These are phyloP conservation scores for Aspergillus sp. DNA, from an alignment of 2,329 filamentous ascomycete species.

Conservation along the genomic window DNA sequence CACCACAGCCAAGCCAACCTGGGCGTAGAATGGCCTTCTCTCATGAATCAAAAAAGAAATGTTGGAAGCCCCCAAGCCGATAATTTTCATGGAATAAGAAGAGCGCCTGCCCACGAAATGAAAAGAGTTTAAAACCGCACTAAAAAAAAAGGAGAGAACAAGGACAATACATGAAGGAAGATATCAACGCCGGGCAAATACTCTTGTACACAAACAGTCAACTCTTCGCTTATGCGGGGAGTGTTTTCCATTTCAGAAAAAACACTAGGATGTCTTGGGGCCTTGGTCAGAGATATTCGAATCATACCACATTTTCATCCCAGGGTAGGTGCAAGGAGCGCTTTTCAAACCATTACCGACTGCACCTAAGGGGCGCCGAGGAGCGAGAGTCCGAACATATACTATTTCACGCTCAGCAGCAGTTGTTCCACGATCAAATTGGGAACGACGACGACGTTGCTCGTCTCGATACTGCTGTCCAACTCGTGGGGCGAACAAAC, in stretches of 20 bases:
- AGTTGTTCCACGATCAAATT: slow-evolving; percentile 78
- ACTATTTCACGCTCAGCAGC: slow-evolving; percentile 65
- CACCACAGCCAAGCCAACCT: slow-evolving; percentile 27
- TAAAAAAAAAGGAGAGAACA: neutral
- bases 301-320: slow-evolving; percentile 25
- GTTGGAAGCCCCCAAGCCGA: slow-evolving; percentile 22
- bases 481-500: slow-evolving; percentile 75
- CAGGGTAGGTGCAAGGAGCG: slow-evolving; percentile 27
- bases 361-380: slow-evolving; percentile 18
- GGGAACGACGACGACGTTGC: slow-evolving; percentile 72
- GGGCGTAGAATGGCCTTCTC: slow-evolving; percentile 22
- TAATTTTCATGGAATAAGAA: slow-evolving; percentile 17
- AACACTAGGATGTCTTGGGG: slow-evolving; percentile 20
- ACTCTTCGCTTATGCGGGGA: neutral
- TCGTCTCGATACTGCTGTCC: slow-evolving; percentile 72
- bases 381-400: slow-evolving; percentile 26
- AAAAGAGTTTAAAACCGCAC: neutral
- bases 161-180: slow-evolving; percentile 4
- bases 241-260: neutral
- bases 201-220: slow-evolving; percentile 8
- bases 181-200: neutral
- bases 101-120: neutral
- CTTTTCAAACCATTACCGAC: slow-evolving; percentile 20
- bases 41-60: slow-evolving; percentile 17
- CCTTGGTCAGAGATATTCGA: slow-evolving; percentile 16